phyloP scores from a whole-genome alignment of 805 yeast species.

The Teunomyces tritomae region DNA sequence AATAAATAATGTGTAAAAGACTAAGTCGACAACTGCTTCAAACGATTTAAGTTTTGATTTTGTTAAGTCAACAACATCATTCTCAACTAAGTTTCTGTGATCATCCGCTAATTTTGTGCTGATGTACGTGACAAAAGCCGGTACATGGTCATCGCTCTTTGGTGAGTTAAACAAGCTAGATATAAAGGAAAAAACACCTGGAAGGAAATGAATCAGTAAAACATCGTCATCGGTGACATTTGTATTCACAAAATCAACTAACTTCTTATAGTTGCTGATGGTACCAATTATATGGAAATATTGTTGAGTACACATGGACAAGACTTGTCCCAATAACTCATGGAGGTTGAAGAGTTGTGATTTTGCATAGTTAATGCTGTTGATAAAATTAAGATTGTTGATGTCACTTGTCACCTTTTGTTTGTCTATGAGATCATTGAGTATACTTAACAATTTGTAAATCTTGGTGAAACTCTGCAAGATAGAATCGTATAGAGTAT shows the following conservation, averaged over 20 bases:
- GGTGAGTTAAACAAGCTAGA: conserved; percentile 41
- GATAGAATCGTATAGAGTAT: conserved; percentile 37
- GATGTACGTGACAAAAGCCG: conserved; percentile 39
- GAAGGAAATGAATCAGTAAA: conserved; percentile 61
- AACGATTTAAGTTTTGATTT: conserved; percentile 29
- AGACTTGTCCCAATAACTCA: conserved; percentile 66
- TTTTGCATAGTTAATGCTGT: conserved; percentile 53
- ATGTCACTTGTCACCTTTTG: conserved; percentile 53
- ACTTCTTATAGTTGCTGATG: conserved; percentile 30
- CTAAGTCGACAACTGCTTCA: conserved; percentile 44
- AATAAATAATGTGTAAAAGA: conserved; percentile 57
- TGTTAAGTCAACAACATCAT: conserved; percentile 29
- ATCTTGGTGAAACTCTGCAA: conserved; percentile 56
- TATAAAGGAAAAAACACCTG: conserved; percentile 51
- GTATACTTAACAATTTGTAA: conserved; percentile 52
- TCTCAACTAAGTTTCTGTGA: conserved; percentile 16
- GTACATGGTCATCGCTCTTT: conserved; percentile 28
- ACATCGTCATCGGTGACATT: conserved; percentile 58
- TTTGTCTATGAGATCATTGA: conserved; percentile 49
- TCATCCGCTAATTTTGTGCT: conserved; percentile 31
- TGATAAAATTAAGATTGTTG: conserved; percentile 38
- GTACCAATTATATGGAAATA: conserved; percentile 29
- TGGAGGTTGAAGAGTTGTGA: conserved; percentile 64
- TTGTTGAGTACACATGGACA: conserved; percentile 49
- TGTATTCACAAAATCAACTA: conserved; percentile 45